These are phyloP conservation scores for Astrothelium subdiscretum DNA, from an alignment of 495 filamentous ascomycete genomes.

Conservation along the genomic window DNA sequence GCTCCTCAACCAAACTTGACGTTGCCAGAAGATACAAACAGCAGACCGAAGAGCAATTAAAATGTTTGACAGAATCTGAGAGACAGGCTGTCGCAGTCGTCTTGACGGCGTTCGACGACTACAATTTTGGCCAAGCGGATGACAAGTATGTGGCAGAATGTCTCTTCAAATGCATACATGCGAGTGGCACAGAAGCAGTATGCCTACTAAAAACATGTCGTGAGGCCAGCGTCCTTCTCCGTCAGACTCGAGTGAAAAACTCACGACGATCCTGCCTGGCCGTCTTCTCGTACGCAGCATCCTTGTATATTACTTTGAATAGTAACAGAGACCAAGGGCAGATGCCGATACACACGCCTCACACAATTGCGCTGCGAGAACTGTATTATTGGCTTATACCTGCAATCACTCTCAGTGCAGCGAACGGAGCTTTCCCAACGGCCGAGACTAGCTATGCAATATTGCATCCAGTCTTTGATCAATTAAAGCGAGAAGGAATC, in stretches of 20 bases:
- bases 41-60: not conserved
- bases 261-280: constrained; percentile 8
- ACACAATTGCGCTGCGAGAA: constrained; percentile 11
- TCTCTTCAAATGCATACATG: not conserved
- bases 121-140: constrained; percentile 1
- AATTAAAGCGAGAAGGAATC: not conserved
- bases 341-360: constrained; percentile 6
- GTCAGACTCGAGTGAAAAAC: constrained; percentile 8
- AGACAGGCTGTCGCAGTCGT: not conserved
- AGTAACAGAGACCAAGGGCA: not conserved
- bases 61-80: not conserved
- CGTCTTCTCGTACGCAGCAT: constrained; percentile 6
- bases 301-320: constrained; percentile 5
- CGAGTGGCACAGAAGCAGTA: not conserved
- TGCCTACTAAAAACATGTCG: not conserved
- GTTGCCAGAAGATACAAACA: not conserved
- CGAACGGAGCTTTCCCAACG: constrained; percentile 11
- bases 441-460: not conserved
- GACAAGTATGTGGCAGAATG: not conserved
- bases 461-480: not conserved
- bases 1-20: constrained; percentile 1
- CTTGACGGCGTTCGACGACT: constrained; percentile 4
- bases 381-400: constrained; percentile 11
- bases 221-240: constrained; percentile 2
- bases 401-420: constrained; percentile 5